Base-by-base conservation (phyloP, 2,329 filamentous ascomycete species). In the Penicillium hesseltinei region DNA sequence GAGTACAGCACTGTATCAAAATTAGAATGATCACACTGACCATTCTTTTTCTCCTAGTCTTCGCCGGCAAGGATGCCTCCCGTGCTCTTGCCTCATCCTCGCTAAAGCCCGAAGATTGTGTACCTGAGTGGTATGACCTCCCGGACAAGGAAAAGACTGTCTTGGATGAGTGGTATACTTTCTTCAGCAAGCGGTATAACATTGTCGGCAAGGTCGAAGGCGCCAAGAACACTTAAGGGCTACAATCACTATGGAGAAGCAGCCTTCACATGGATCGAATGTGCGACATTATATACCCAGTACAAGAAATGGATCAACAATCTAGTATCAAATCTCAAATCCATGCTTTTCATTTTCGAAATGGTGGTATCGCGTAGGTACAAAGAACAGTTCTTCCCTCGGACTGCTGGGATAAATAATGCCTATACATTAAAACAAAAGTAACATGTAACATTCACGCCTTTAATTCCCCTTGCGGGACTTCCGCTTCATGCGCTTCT, bases 141-240 rank as follows among this genome's bases (percentile, higher is more conserved):
- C 81, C 82, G 15, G 92, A 96, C 23, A 92, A 94, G 76, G 88
- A 97, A 74, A 91, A 94, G 79, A 85, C 84, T 27, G 88, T 89
- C 3, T 78, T 99, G 60, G 84, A 93, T 53, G 94, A 99, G 74
- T 99, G 94, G 94, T 86, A 88, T 62, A 96, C 89, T 2, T 99
- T 96, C 78, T 99, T 99, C 77, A 91, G 89, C 65, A 99, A 97
- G 80, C 84, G 94, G 57, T 99, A 99, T 79, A 97, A 96, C 69
- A 84, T 97, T 52, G 77, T 80, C 40, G 78, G 78, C 43, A 78
- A 77, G 67, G 76, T 80, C 9, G 64, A 74, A 62, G 73, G 70
- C 48, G 74, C 73, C 19, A 71, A 66, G 42, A 77, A 76, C 60
- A 68, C 67, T 44, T 75, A 59, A 65, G 7, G n/a, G n/a, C 17